A percentile compares a stretch with the other conserved stretches of the same genome.
These are phyloP conservation scores for Cercophora samala DNA, from an alignment of 495 filamentous ascomycete species.

Conservation along the genomic window DNA sequence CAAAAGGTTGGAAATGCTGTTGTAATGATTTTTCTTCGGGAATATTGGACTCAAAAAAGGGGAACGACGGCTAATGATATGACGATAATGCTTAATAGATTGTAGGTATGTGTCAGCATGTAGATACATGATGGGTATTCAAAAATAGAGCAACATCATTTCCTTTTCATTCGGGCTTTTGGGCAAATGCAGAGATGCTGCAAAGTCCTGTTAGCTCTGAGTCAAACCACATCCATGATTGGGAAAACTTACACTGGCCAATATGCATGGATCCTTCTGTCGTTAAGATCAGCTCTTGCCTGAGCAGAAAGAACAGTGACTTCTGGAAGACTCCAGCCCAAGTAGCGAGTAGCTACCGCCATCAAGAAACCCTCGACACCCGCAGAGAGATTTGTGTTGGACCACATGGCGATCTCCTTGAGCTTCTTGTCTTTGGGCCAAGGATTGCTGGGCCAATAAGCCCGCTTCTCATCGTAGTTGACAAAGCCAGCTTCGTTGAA, in stretches of 20 bases:
- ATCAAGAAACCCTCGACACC: slow-evolving; percentile 3
- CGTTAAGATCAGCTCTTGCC: slow-evolving; percentile 3
- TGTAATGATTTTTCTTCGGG: background rate
- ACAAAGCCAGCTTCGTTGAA: slow-evolving; percentile 33
- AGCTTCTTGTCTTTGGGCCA: slow-evolving; percentile 46
- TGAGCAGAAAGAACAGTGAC: slow-evolving; percentile 1
- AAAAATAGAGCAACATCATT: slow-evolving; percentile 10
- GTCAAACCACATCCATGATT: background rate
- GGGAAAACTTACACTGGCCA: slow-evolving; percentile 16
- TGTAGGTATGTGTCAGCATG: background rate
- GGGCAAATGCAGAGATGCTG: background rate
- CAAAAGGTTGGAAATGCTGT: background rate
- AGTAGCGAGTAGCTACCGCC: background rate
- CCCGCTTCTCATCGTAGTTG: slow-evolving; percentile 32
- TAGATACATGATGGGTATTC: background rate
- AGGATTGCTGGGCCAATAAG: slow-evolving; percentile 37
- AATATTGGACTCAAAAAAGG: background rate
- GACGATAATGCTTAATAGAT: background rate
- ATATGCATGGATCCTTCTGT: slow-evolving; percentile 11
- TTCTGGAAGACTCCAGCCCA: slow-evolving; percentile 11
- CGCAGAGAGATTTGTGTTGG: slow-evolving; percentile 7
- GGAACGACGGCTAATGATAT: background rate
- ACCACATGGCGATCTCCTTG: slow-evolving; percentile 45
- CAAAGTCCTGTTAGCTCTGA: background rate
- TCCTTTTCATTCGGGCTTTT: background rate